Conservation (phyloP, 2,329 filamentous ascomycete species). For the Chrysoporthe austroafricana region DNA sequence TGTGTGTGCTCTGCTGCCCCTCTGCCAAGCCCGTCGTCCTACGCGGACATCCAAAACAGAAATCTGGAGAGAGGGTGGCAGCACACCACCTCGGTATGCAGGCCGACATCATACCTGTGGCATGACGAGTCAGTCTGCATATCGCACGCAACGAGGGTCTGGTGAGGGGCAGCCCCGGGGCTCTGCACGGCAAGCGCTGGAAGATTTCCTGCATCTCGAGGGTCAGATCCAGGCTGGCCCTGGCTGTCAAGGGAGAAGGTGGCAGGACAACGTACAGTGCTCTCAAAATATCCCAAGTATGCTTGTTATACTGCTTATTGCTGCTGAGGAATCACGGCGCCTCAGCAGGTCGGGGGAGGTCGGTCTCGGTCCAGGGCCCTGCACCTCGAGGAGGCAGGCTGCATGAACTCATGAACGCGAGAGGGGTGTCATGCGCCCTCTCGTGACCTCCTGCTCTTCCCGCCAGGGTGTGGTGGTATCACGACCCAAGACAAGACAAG, state of each 20-base stretch:
- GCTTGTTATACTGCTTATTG: not conserved
- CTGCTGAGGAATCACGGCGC: not conserved
- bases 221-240: not conserved
- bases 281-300: no score
- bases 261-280: no score
- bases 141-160: conserved; percentile 2
- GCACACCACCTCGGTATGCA: conserved; percentile 12
- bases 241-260: no score
- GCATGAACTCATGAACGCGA: conserved; percentile 3
- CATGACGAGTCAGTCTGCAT: conserved; percentile 17
- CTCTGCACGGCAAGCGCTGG: no score
- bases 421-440: not conserved
- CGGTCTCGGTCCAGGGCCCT: not conserved
- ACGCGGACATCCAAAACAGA: not conserved
- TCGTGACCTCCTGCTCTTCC: not conserved
- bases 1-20: not conserved
- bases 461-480: not conserved
- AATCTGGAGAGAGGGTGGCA: not conserved
- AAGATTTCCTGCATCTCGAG: not conserved
- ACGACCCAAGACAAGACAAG: not conserved
- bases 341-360: not conserved
- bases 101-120: conserved; percentile 7
- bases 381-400: not conserved
- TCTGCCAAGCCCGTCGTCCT: not conserved
- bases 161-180: not conserved